phyloP scores from a whole-genome alignment of 768 basidiomycete genomes.

The Cystoderma amianthinum region DNA sequence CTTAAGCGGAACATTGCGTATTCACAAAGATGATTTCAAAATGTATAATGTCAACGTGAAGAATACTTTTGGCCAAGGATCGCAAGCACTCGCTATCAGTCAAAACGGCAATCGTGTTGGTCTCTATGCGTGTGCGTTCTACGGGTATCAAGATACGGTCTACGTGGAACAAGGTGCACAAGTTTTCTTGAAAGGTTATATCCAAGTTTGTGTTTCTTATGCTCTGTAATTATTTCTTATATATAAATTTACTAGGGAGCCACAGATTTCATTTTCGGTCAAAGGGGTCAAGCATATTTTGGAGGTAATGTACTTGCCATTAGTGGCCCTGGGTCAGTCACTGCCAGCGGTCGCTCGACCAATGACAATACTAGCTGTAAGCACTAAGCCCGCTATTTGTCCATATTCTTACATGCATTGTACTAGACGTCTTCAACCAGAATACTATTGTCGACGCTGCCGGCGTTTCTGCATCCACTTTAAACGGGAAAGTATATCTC shows the following conservation, averaged over 20 bases:
- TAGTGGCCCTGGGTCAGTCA: constrained; percentile 33
- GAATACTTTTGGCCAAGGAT: constrained; percentile 33
- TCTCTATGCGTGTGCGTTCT: constrained; percentile 34
- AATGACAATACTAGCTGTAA: constrained; percentile 34
- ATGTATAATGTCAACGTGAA: too few relatives aligned
- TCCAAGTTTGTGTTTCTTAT: constrained; percentile 31
- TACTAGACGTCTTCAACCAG: too few relatives aligned
- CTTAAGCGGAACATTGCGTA: constrained; percentile 34
- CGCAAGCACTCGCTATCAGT: constrained; percentile 41
- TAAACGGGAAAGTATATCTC: constrained; percentile 25
- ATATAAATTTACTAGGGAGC: too few relatives aligned
- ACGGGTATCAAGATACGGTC: constrained; percentile 41
- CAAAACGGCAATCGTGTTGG: constrained; percentile 38
- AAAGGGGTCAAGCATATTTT: too few relatives aligned
- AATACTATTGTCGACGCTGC: too few relatives aligned
- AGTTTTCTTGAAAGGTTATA: constrained; percentile 36
- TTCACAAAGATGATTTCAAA: constrained; percentile 39
- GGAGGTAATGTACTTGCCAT: constrained; percentile 39
- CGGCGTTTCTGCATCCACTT: constrained; percentile 23
- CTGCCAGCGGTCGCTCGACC: constrained; percentile 36
- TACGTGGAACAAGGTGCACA: constrained; percentile 38
- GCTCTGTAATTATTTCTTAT: too few relatives aligned
- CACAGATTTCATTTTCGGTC: too few relatives aligned
- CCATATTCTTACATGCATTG: too few relatives aligned
- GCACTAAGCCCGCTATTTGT: too few relatives aligned